A percentile compares a stretch with the other conserved stretches of the same genome.
These are phyloP conservation scores for Aspergillus calidoustus DNA, from an alignment of 2,329 filamentous ascomycete genomes.

Conservation along the genomic window DNA sequence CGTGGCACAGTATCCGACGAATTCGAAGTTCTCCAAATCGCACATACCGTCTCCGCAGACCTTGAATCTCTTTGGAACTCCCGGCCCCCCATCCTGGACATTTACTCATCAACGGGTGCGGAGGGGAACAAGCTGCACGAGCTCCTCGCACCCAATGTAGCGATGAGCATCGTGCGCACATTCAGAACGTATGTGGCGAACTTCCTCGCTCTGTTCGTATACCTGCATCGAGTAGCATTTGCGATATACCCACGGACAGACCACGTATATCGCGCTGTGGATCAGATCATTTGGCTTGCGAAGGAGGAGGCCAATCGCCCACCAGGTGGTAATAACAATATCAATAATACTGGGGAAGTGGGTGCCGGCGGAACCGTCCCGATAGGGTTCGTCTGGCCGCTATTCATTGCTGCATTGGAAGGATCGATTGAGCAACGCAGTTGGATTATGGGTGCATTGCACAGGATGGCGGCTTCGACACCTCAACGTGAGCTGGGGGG, in stretches of 20 bases:
- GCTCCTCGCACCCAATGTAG: conserved; percentile 32
- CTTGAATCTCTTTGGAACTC: conserved; percentile 41
- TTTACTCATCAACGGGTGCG: conserved; percentile 31
- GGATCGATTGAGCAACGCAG: conserved; percentile 35
- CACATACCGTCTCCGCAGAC: conserved; percentile 41
- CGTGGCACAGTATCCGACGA: conserved; percentile 44
- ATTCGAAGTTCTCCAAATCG: conserved; percentile 44
- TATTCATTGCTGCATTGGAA: conserved; percentile 41
- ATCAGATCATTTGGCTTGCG: conserved; percentile 42
- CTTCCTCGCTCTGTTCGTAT: conserved; percentile 42
- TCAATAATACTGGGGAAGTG: neutral
- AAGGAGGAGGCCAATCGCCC: conserved; percentile 30
- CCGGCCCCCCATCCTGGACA: conserved; percentile 38
- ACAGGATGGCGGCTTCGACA: conserved; percentile 31
- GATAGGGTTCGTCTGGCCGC: conserved; percentile 40
- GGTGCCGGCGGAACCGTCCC: conserved; percentile 22
- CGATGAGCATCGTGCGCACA: conserved; percentile 34
- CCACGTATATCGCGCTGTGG: conserved; percentile 40
- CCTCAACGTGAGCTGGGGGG: neutral
- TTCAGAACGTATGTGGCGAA: conserved; percentile 42
- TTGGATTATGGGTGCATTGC: conserved; percentile 41
- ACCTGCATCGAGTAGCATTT: conserved; percentile 43
- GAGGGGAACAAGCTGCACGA: conserved; percentile 29
- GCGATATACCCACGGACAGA: conserved; percentile 44
- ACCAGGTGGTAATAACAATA: conserved; percentile 2